A percentile compares a stretch with the other conserved stretches of the same genome.
These are phyloP conservation scores for Oxyria digyna DNA, from an alignment of 148 eudicot genomes.

Conservation along the genomic window DNA sequence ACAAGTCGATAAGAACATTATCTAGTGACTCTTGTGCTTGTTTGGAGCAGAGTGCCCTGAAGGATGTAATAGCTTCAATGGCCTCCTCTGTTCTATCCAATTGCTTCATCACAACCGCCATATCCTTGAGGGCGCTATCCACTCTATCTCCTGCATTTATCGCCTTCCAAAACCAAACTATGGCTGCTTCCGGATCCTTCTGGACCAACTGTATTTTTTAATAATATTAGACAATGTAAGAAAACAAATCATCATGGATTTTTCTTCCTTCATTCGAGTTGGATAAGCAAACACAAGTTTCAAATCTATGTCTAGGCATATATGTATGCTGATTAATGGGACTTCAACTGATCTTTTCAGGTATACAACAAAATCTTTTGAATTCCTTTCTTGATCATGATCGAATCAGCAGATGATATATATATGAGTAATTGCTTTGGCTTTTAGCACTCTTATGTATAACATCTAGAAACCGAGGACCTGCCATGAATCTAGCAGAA, in stretches of 20 bases:
- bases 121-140: conserved; percentile 79
- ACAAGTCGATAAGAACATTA: conserved; percentile 69
- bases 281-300: background rate
- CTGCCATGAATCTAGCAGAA: background rate
- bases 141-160: conserved; percentile 83
- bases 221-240: background rate
- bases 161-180: conserved; percentile 82
- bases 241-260: too few relatives aligned
- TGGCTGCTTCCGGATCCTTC: conserved; percentile 63
- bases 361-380: background rate
- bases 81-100: conserved; percentile 68
- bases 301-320: too few relatives aligned
- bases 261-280: too few relatives aligned
- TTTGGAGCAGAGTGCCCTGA: conserved; percentile 54
- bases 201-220: conserved; percentile 47
- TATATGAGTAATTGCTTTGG: too few relatives aligned
- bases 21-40: conserved; percentile 76
- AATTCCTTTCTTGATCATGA: background rate
- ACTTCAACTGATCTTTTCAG: background rate
- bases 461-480: background rate
- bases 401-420: background rate
- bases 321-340: too few relatives aligned
- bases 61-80: conserved; percentile 75
- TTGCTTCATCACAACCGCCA: conserved; percentile 87
- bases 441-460: too few relatives aligned